Percentiles rank a stretch among this genome's conserved stretches.
Evolutionary conservation across 805 yeast species (phyloP).

Genomic region (Jamesozyma spencerorum): DNA sequence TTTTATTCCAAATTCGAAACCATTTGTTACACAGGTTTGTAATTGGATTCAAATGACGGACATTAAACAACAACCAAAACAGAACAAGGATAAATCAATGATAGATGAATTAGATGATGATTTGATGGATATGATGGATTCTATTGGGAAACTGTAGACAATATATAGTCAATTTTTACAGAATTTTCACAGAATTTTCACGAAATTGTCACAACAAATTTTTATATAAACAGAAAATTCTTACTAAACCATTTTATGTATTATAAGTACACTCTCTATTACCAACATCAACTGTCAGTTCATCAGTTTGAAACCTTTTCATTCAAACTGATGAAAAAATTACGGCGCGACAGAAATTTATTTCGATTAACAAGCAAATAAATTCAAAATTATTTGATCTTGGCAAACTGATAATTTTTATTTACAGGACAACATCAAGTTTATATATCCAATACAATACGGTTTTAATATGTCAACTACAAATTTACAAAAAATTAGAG

Average conservation of each 20-base stretch:
- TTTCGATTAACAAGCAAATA: conserved; percentile 1
- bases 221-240: too few species aligned
- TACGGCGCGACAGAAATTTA: not conserved
- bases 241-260: too few species aligned
- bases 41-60: conserved; percentile 26
- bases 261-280: too few species aligned
- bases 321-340: too few species aligned
- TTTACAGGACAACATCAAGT: too few species aligned
- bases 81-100: conserved; percentile 3
- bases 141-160: conserved; percentile 30
- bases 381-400: conserved; percentile 2
- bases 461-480: too few species aligned
- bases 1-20: conserved; percentile 81
- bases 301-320: too few species aligned
- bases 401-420: too few species aligned
- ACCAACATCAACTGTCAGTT: too few species aligned
- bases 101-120: conserved; percentile 27
- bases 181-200: not conserved
- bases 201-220: not conserved
- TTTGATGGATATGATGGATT: conserved; percentile 32
- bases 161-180: not conserved
- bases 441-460: too few species aligned
- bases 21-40: conserved; percentile 27
- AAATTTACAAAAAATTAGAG: conserved; percentile 6
- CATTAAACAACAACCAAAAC: not conserved